Evolutionary conservation across 176 grass and related monocot species (phyloP).

Genomic region (Eleusine coracana): DNA sequence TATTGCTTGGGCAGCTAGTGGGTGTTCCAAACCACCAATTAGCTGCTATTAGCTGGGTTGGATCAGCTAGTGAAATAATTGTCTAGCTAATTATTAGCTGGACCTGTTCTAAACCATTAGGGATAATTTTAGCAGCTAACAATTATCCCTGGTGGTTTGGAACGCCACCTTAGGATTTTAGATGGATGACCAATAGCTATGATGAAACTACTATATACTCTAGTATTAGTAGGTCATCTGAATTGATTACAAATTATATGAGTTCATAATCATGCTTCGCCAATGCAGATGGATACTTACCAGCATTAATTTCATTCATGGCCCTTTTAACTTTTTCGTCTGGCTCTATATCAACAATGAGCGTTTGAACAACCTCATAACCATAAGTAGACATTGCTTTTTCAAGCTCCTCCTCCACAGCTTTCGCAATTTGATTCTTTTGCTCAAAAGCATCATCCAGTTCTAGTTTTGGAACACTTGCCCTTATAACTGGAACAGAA

Average conservation of each 20-base stretch:
- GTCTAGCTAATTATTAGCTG: too few relatives aligned
- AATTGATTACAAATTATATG: background rate
- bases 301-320: conserved; percentile 63
- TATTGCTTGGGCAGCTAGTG: too few relatives aligned
- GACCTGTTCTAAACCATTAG: too few relatives aligned
- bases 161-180: background rate
- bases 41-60: too few relatives aligned
- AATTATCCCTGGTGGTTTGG: too few relatives aligned
- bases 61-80: too few relatives aligned
- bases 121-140: too few relatives aligned
- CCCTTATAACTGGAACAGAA: conserved; percentile 44
- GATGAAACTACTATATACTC: background rate
- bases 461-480: conserved; percentile 44
- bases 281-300: conserved; percentile 12
- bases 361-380: conserved; percentile 57
- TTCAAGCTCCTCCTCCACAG: conserved; percentile 52
- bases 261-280: conserved; percentile 26
- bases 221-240: background rate
- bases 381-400: conserved; percentile 53
- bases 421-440: conserved; percentile 58
- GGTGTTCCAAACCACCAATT: too few relatives aligned
- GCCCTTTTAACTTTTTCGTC: conserved; percentile 54
- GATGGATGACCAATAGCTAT: background rate
- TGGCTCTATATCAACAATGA: conserved; percentile 57
- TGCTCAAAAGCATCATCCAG: conserved; percentile 50